A percentile compares a stretch with the other conserved stretches of the same genome.
phyloP scores from a whole-genome alignment of 1,139 yeast species.

The Pichia sp. region DNA sequence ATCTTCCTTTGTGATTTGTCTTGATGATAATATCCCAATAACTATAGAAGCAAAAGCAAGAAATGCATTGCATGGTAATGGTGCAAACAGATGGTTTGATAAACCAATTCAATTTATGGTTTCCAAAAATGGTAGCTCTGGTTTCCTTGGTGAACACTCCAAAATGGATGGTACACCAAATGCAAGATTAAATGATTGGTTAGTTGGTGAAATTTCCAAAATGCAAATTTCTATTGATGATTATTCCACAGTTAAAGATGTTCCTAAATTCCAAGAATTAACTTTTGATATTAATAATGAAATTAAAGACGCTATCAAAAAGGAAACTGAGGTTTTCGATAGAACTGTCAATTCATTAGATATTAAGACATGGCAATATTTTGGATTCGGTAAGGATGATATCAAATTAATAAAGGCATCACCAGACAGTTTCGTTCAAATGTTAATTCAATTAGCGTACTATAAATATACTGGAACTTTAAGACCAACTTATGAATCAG shows the following conservation, averaged over 20 bases:
- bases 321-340: slow-evolving; percentile 44
- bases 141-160: slow-evolving; percentile 94
- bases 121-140: slow-evolving; percentile 78
- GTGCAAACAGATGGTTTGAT: slow-evolving; percentile 84
- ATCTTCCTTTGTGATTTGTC: slow-evolving; percentile 72
- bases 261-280: slow-evolving; percentile 28
- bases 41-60: slow-evolving; percentile 82
- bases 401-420: slow-evolving; percentile 64
- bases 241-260: neutral
- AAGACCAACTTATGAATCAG: slow-evolving; percentile 93
- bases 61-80: slow-evolving; percentile 93
- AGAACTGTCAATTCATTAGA: slow-evolving; percentile 49
- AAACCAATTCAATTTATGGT: slow-evolving; percentile 86
- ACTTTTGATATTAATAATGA: slow-evolving; percentile 47
- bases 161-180: slow-evolving; percentile 99
- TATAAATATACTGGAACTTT: slow-evolving; percentile 74
- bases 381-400: slow-evolving; percentile 64
- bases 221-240: slow-evolving; percentile 23
- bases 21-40: slow-evolving; percentile 65
- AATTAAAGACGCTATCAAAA: slow-evolving; percentile 45
- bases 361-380: slow-evolving; percentile 61
- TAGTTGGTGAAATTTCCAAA: slow-evolving; percentile 41
- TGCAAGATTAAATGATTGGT: slow-evolving; percentile 74
- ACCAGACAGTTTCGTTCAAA: slow-evolving; percentile 74
- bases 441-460: slow-evolving; percentile 69